Evolutionary conservation across 2,329 filamentous ascomycete genomes (phyloP), one percentile per base, ranked within the genome.

Genomic region (Fusarium austroafricanum): DNA sequence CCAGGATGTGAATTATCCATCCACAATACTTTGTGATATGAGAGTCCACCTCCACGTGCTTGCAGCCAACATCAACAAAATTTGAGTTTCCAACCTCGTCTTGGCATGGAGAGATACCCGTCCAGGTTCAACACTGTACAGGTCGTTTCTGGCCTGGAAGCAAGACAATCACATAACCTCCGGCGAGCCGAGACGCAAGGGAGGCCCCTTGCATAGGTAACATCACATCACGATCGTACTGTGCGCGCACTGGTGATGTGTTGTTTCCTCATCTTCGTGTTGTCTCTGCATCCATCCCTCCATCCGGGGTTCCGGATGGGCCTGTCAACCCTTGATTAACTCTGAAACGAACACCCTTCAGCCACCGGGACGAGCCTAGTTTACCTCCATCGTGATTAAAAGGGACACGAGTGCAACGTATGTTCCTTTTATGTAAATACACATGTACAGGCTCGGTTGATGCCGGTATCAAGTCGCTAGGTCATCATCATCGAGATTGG

Each of bases 341-440:
- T 59, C 56, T 67, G 66, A 67, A 69, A 69, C 66, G 29, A 67
- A 59, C 44, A 52, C 55, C 50, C 49, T 44, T 55, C 38, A 42
- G 17, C 28, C n/a, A 33, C 45, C 43, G 47, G 57, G 64, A 57
- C 29, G 57, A 59, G 50, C 57, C 57, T 55, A 67, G 46, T 47
- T 38, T 40, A 21, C 61, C 47, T 49, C 44, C 52, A 46, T 52
- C 35, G 23, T 42, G 52, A 55, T 37, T 43, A 33, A 26, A 37
- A 46, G 40, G 26, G 39, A 43, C 17, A 40, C 39, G 57, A 51
- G 44, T 52, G 44, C 37, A 23, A 51, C 33, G 40, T 47, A 31
- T 26, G 28, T 47, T 37, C 42, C n/a, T 29, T 53, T 59, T 39
- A 23, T 64, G 60, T 43, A 53, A 46, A 45, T 47, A 61, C 42